Evolutionary conservation across 2,329 filamentous ascomycete species (phyloP).

Genomic region (Claviceps arundinis): DNA sequence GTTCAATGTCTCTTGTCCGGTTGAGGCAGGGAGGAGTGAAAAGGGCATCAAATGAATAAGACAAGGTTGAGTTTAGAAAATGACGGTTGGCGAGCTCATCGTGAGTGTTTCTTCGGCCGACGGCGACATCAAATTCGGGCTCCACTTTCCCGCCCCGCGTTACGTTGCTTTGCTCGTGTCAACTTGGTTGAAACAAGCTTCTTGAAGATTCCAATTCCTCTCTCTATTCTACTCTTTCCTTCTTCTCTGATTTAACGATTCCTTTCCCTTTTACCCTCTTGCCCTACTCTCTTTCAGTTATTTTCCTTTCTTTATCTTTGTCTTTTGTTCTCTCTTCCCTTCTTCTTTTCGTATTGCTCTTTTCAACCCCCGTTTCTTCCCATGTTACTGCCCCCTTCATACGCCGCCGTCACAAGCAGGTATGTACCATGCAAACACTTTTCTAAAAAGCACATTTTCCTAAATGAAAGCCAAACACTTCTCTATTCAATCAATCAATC

Average conservation of each 20-base stretch:
- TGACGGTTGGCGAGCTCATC: not conserved
- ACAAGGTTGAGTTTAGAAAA: not conserved
- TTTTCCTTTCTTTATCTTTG: not conserved
- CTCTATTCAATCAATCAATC: no score
- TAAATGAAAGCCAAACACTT: no score
- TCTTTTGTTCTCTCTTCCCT: not conserved
- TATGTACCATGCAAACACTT: no score
- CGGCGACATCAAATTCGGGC: not conserved
- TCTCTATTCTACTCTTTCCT: not conserved
- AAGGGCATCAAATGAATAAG: not conserved
- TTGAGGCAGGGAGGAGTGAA: not conserved
- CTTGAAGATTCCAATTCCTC: not conserved
- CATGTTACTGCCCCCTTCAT: not conserved
- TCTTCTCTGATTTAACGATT: not conserved
- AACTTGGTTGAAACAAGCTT: no score
- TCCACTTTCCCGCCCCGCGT: not conserved
- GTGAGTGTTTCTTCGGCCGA: not conserved
- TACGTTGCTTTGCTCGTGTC: no score
- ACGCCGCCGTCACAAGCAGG: not conserved
- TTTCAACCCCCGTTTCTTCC: no score
- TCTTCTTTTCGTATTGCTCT: not conserved
- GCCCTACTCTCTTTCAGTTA: not conserved
- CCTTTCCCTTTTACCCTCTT: no score
- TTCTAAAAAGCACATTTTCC: no score
- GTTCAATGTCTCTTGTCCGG: not conserved